A percentile compares a stretch with the other conserved stretches of the same genome.
These are phyloP conservation scores for Artemisia annua DNA, from an alignment of 129 eudicot species.

Conservation along the genomic window DNA sequence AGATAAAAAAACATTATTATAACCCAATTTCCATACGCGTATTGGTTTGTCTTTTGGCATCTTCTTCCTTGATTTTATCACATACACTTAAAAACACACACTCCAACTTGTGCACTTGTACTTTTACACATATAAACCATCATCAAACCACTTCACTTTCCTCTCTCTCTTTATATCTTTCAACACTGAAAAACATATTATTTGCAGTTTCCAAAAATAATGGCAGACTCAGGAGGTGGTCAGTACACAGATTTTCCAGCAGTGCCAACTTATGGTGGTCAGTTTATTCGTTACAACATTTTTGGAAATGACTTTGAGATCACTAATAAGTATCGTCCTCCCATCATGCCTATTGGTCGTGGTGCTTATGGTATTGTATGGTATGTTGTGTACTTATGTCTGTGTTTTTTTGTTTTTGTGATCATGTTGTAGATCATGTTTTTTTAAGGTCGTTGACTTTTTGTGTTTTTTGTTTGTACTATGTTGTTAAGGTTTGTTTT, in stretches of 20 bases:
- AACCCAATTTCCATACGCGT: constrained; percentile 31
- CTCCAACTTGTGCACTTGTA: constrained; percentile 11
- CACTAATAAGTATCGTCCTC: constrained; percentile 76
- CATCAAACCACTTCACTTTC: not conserved
- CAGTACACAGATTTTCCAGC: constrained; percentile 71
- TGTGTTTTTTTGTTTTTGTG: too few species aligned
- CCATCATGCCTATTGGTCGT: constrained; percentile 94
- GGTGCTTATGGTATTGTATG: constrained; percentile 97
- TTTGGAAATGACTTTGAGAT: constrained; percentile 71
- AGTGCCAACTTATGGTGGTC: constrained; percentile 73
- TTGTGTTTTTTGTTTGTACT: not conserved
- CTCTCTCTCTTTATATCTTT: constrained; percentile 2
- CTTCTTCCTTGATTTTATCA: constrained; percentile 28
- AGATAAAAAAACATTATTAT: not conserved
- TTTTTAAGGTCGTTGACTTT: constrained; percentile 29
- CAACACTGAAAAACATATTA: too few species aligned
- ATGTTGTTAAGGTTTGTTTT: constrained; percentile 9
- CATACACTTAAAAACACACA: not conserved
- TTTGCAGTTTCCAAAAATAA: not conserved
- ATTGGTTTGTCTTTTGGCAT: constrained; percentile 35
- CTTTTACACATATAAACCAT: not conserved
- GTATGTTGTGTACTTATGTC: constrained; percentile 34
- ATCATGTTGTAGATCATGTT: not conserved
- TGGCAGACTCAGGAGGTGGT: constrained; percentile 58
- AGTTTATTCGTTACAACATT: constrained; percentile 69